These are phyloP conservation scores for Aspergillus nidulans DNA, from an alignment of 495 filamentous ascomycete species.

Conservation along the genomic window DNA sequence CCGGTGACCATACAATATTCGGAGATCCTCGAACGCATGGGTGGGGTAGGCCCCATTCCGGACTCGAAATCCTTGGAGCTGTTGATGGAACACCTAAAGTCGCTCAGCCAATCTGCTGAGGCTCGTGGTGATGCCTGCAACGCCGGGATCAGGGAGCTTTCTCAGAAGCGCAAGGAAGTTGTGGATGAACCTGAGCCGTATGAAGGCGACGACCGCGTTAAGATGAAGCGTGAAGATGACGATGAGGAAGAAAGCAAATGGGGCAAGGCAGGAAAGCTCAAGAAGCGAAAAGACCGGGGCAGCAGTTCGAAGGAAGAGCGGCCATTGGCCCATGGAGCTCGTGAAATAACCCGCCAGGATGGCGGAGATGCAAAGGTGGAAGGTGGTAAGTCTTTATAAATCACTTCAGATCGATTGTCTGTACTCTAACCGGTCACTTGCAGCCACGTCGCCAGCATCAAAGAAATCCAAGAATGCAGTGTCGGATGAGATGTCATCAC, in stretches of 20 bases:
- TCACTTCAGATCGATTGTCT: background rate
- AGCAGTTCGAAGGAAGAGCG: slow-evolving; percentile 50
- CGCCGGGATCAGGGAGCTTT: slow-evolving; percentile 67
- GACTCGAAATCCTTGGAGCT: slow-evolving; percentile 68
- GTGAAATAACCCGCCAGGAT: slow-evolving; percentile 63
- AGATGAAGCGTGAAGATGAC: slow-evolving; percentile 51
- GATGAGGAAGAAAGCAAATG: slow-evolving; percentile 48
- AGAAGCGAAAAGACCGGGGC: slow-evolving; percentile 50
- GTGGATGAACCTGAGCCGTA: slow-evolving; percentile 47
- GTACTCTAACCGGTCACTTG: background rate
- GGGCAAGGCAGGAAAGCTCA: slow-evolving; percentile 42
- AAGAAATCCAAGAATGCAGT: slow-evolving; percentile 49
- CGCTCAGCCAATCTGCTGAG: slow-evolving; percentile 61
- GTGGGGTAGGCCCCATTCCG: slow-evolving; percentile 61
- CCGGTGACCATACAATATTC: slow-evolving; percentile 60
- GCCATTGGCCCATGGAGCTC: slow-evolving; percentile 58
- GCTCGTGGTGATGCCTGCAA: slow-evolving; percentile 59
- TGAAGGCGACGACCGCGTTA: slow-evolving; percentile 40
- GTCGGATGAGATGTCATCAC: slow-evolving; percentile 56
- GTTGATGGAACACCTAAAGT: slow-evolving; percentile 62
- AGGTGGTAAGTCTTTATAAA: slow-evolving; percentile 50
- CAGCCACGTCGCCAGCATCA: slow-evolving; percentile 44
- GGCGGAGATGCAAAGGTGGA: slow-evolving; percentile 52
- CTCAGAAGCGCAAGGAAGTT: slow-evolving; percentile 57
- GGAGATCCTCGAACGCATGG: slow-evolving; percentile 65